Percentiles rank a stretch among this genome's conserved stretches.
These are phyloP conservation scores for Ustilago loliicola DNA, from an alignment of 1,284 basidiomycete species.

Conservation along the genomic window DNA sequence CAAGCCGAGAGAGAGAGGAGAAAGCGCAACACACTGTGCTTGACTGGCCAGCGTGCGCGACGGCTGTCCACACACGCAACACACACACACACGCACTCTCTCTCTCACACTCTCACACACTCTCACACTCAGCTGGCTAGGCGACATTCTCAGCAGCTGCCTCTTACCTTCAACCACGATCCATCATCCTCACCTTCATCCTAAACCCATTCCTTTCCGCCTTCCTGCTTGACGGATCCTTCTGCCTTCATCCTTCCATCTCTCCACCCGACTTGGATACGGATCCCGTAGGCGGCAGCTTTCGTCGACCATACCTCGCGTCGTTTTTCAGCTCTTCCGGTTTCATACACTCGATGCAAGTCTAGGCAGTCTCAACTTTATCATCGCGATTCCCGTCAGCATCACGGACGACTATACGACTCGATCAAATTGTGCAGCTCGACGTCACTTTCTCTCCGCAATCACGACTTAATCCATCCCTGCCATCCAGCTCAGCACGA, in stretches of 20 bases:
- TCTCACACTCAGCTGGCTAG: too few relatives aligned
- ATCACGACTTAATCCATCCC: neutral
- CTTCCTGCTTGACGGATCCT: too few relatives aligned
- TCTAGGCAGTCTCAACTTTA: neutral
- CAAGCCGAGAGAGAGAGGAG: conserved; percentile 1
- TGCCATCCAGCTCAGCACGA: too few relatives aligned
- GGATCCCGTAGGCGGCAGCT: neutral
- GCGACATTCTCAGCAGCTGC: neutral
- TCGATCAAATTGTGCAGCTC: too few relatives aligned
- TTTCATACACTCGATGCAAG: neutral
- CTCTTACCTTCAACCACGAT: neutral
- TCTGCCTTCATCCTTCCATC: neutral
- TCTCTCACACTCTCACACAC: neutral
- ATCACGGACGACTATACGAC: too few relatives aligned
- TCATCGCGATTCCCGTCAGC: neutral
- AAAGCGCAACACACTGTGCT: conserved; percentile 4
- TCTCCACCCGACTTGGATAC: neutral
- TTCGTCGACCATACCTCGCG: neutral
- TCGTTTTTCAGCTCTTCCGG: neutral
- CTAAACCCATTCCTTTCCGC: neutral
- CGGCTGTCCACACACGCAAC: neutral
- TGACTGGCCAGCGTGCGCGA: conserved; percentile 1
- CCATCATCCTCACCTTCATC: neutral
- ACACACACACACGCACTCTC: conserved; percentile 5
- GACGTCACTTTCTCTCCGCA: neutral